phyloP scores from a whole-genome alignment of 768 basidiomycete genomes.

The Termitomyces sp. region DNA sequence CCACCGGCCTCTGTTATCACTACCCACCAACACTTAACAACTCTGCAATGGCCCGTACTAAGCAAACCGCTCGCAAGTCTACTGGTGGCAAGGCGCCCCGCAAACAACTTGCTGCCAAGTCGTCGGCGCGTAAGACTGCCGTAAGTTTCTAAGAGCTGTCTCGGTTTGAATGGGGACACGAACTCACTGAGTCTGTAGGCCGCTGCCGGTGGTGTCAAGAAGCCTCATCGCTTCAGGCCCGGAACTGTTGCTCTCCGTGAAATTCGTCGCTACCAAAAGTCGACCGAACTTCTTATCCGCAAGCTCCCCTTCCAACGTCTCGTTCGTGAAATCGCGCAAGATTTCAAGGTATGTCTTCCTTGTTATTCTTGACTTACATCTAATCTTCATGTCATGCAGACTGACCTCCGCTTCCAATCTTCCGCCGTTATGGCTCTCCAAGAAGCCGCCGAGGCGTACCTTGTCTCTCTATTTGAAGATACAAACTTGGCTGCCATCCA shows the following conservation, averaged over 20 bases:
- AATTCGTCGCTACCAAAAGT: constrained; percentile 87
- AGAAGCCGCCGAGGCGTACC: constrained; percentile 82
- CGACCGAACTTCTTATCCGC: constrained; percentile 81
- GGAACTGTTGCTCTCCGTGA: constrained; percentile 90
- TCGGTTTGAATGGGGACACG: background rate
- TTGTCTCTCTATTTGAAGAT: constrained; percentile 76
- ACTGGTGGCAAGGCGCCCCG: constrained; percentile 75
- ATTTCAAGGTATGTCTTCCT: constrained; percentile 64
- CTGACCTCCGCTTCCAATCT: constrained; percentile 86
- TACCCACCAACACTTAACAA: constrained; percentile 9
- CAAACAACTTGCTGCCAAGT: constrained; percentile 70
- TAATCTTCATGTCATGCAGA: constrained; percentile 33
- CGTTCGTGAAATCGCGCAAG: constrained; percentile 87
- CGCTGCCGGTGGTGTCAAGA: constrained; percentile 87
- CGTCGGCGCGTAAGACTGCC: constrained; percentile 58
- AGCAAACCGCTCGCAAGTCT: constrained; percentile 87
- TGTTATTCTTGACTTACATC: constrained; percentile 2
- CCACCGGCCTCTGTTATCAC: background rate
- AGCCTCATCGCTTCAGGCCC: constrained; percentile 82
- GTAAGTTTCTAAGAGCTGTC: constrained; percentile 24
- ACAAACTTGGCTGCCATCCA: constrained; percentile 85
- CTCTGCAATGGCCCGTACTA: constrained; percentile 66
- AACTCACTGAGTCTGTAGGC: constrained; percentile 23
- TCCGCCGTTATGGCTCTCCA: constrained; percentile 86
- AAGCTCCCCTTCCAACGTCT: constrained; percentile 91